Conservation (phyloP, 345 rosid species). For the Aurinia saxatilis region DNA sequence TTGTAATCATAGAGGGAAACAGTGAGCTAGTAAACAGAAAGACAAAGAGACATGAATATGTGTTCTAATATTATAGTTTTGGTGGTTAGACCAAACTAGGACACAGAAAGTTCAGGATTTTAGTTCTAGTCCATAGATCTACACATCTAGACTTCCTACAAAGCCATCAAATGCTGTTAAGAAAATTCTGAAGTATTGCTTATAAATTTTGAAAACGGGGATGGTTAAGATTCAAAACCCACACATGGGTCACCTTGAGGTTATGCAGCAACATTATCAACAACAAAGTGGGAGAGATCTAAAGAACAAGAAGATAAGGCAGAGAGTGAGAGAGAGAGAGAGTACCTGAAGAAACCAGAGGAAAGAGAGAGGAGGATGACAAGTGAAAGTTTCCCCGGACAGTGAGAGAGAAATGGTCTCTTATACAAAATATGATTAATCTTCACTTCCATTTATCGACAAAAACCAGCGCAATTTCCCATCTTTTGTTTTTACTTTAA, state of each 20-base stretch:
- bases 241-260: not conserved
- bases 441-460: not conserved
- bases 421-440: not conserved
- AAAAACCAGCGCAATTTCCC: no score
- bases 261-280: not conserved
- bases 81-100: not conserved
- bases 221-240: not conserved
- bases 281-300: slow-evolving; percentile 12
- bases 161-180: not conserved
- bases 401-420: slow-evolving; percentile 1
- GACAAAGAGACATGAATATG: not conserved
- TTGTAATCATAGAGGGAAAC: no score
- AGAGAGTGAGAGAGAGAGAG: not conserved
- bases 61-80: not conserved
- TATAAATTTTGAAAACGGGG: not conserved
- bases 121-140: slow-evolving; percentile 22
- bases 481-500: not conserved
- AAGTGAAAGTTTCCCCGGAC: not conserved
- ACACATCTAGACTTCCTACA: slow-evolving; percentile 5
- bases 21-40: not conserved
- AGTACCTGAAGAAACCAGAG: slow-evolving; percentile 28
- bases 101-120: not conserved
- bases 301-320: not conserved
- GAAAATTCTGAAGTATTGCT: not conserved
- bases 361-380: slow-evolving; percentile 13